Percentiles rank a stretch among this genome's conserved stretches.
These are phyloP conservation scores for Hydnomerulius pinastri DNA, from an alignment of 768 basidiomycete genomes.

Conservation along the genomic window DNA sequence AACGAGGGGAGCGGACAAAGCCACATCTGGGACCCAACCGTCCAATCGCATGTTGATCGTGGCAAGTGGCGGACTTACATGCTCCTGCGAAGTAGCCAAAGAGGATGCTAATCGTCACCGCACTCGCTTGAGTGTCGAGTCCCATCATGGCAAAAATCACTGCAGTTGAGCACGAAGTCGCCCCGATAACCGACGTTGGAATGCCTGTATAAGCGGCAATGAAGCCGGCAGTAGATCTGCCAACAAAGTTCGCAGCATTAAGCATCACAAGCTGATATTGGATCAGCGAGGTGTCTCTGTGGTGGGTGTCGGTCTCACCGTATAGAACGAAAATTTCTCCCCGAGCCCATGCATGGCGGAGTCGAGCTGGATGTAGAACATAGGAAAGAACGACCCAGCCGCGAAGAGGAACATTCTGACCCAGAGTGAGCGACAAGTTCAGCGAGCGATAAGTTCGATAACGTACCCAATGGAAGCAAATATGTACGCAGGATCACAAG, in stretches of 20 bases:
- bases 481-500: slow-evolving; percentile 24
- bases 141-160: slow-evolving; percentile 47
- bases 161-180: slow-evolving; percentile 34
- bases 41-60: background rate
- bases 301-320: slow-evolving; percentile 34
- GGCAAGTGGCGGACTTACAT: slow-evolving; percentile 29
- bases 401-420: slow-evolving; percentile 25
- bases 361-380: slow-evolving; percentile 61
- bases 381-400: slow-evolving; percentile 47
- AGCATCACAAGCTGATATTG: slow-evolving; percentile 37
- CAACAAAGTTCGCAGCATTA: slow-evolving; percentile 37
- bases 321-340: slow-evolving; percentile 54
- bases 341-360: slow-evolving; percentile 50
- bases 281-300: background rate
- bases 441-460: slow-evolving; percentile 31
- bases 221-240: slow-evolving; percentile 38
- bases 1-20: slow-evolving; percentile 44
- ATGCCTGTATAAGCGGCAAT: slow-evolving; percentile 43
- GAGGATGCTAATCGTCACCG: slow-evolving; percentile 40
- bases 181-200: slow-evolving; percentile 43
- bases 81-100: slow-evolving; percentile 54
- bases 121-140: slow-evolving; percentile 38
- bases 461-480: slow-evolving; percentile 25
- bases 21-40: slow-evolving; percentile 45
- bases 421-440: no score